Percentiles rank a stretch among this genome's conserved stretches.
phyloP scores from a whole-genome alignment of 2,329 filamentous ascomycete species.

The Stagonosporopsis tanaceti region DNA sequence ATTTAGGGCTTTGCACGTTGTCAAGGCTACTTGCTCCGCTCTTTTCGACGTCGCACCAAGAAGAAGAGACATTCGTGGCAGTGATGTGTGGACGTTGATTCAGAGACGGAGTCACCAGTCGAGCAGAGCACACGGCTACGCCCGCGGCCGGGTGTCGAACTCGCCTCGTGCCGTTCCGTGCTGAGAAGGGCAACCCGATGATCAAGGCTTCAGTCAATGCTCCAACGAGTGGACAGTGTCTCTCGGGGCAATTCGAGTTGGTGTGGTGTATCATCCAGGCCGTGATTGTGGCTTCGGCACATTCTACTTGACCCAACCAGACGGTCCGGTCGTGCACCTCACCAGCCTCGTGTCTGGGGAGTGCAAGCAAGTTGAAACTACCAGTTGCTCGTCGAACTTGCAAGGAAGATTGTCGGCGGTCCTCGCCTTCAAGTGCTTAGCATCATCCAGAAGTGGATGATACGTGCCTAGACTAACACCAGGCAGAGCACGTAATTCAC shows the following conservation, averaged over 20 bases:
- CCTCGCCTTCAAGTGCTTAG: background rate
- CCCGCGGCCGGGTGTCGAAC: constrained; percentile 9
- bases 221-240: constrained; percentile 1
- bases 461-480: background rate
- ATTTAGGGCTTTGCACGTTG: constrained; percentile 22
- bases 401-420: background rate
- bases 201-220: constrained; percentile 8
- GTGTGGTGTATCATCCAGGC: constrained; percentile 9
- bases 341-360: background rate
- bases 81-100: constrained; percentile 12
- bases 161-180: constrained; percentile 17
- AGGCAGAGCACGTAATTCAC: background rate
- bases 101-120: constrained; percentile 3
- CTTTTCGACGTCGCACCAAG: constrained; percentile 7
- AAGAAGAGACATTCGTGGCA: constrained; percentile 12
- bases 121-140: constrained; percentile 10
- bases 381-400: background rate
- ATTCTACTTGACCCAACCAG: constrained; percentile 2
- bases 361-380: background rate
- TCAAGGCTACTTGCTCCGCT: constrained; percentile 13
- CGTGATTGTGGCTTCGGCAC: constrained; percentile 4
- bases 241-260: background rate
- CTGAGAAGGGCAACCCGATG: constrained; percentile 11
- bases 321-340: background rate
- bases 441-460: background rate